Evolutionary conservation across 2,329 filamentous ascomycete species (phyloP).

Genomic region (Penicillium concentricum): DNA sequence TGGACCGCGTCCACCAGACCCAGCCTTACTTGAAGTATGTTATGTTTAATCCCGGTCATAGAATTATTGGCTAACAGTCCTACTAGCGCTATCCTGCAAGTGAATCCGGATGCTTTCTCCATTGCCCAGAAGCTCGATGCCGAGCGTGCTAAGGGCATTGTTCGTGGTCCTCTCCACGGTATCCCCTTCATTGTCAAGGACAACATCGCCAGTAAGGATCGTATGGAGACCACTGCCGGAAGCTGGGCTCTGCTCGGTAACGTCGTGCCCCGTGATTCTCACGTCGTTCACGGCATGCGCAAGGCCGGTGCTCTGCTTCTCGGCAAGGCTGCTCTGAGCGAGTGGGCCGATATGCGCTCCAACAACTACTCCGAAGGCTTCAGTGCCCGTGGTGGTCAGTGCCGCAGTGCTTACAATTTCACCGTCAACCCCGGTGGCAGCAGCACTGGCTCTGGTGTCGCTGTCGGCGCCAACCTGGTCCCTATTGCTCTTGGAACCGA

Average conservation of each 20-base stretch:
- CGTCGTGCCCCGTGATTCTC: slow-evolving; percentile 66
- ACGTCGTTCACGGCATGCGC: slow-evolving; percentile 61
- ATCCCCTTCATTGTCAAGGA: slow-evolving; percentile 76
- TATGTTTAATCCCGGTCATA: background rate
- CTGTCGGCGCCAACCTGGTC: slow-evolving; percentile 62
- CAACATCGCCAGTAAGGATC: slow-evolving; percentile 63
- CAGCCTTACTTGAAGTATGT: slow-evolving; percentile 62
- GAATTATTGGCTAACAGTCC: background rate
- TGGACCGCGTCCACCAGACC: slow-evolving; percentile 61
- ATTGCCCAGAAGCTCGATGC: slow-evolving; percentile 62
- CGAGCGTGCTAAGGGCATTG: slow-evolving; percentile 56
- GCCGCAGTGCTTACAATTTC: slow-evolving; percentile 66
- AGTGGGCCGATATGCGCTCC: slow-evolving; percentile 73
- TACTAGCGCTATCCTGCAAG: slow-evolving; percentile 53
- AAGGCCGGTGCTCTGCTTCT: slow-evolving; percentile 67
- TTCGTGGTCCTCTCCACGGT: slow-evolving; percentile 68
- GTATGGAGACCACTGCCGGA: slow-evolving; percentile 72
- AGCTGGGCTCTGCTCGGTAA: slow-evolving; percentile 65
- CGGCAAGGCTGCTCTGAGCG: slow-evolving; percentile 68
- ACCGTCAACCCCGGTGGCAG: slow-evolving; percentile 67
- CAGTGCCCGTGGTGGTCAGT: slow-evolving; percentile 63
- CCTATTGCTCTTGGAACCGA: slow-evolving; percentile 70
- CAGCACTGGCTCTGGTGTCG: slow-evolving; percentile 65
- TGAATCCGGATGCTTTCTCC: slow-evolving; percentile 65
- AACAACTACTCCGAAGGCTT: slow-evolving; percentile 69